Conservation (phyloP, 306 rosid genomes). For the Geum urbanum region DNA sequence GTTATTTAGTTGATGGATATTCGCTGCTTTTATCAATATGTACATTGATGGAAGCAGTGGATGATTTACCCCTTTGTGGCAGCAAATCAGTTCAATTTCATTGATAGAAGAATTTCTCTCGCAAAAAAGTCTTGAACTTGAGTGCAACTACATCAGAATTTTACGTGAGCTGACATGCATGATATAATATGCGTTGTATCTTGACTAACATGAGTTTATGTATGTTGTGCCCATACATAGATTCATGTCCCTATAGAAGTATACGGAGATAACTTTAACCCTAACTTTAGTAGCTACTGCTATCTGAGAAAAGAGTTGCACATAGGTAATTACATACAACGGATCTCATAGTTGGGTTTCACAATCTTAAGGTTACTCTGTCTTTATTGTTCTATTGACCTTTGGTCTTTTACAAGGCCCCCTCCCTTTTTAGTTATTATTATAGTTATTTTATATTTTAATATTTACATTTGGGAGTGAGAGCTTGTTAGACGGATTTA, state of each 20-base stretch:
- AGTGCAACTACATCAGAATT: neutral
- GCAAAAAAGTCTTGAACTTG: neutral
- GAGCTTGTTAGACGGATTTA: constrained; percentile 23
- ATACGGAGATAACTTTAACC: neutral
- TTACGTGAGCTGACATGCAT: neutral
- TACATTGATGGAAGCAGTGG: neutral
- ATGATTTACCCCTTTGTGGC: neutral
- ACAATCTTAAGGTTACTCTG: neutral
- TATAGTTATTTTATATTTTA: constrained; percentile 13
- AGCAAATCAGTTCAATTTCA: neutral
- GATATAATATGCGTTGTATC: neutral
- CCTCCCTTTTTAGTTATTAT: neutral
- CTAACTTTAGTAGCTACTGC: neutral
- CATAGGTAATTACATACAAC: too few relatives aligned
- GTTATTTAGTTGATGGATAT: constrained; percentile 18
- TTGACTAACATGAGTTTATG: neutral
- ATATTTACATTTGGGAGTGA: constrained; percentile 11
- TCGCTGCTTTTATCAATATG: constrained; percentile 13
- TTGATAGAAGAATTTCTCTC: neutral
- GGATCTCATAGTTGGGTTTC: neutral
- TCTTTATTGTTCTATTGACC: neutral
- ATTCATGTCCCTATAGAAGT: neutral
- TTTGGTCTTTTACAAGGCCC: neutral
- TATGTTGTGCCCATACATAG: neutral
- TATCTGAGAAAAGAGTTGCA: constrained; percentile 3